These are phyloP conservation scores for Arthrobotrys megalospora DNA, from an alignment of 2,329 filamentous ascomycete genomes.

Conservation along the genomic window DNA sequence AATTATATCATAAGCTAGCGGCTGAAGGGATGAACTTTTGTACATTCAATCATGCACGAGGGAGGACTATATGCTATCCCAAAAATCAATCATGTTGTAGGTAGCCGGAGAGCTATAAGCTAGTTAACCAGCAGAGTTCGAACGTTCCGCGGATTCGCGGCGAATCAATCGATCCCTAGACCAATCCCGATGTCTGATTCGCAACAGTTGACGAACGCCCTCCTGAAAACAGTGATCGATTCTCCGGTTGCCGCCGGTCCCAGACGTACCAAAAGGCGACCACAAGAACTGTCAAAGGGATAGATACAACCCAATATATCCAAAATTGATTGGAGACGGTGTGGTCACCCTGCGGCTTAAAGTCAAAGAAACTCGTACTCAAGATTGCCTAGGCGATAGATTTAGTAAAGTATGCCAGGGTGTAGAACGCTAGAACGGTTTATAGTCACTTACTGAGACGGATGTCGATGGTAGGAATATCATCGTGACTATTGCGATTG, in stretches of 20 bases:
- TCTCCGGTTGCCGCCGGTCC: neutral
- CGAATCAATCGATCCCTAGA: no score
- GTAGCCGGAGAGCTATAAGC: no score
- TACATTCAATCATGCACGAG: no score
- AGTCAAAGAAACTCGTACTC: slow-evolving; percentile 8
- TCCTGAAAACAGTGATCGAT: neutral
- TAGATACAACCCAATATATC: slow-evolving; percentile 3
- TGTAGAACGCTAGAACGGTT: neutral
- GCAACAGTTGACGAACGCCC: neutral
- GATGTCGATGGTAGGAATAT: slow-evolving; percentile 1
- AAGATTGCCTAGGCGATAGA: neutral
- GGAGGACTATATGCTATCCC: no score
- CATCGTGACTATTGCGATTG: slow-evolving; percentile 6
- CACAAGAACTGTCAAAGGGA: neutral
- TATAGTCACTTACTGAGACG: neutral
- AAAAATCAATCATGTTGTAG: no score
- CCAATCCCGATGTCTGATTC: neutral
- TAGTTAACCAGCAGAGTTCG: no score
- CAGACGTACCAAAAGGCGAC: neutral
- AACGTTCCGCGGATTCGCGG: no score
- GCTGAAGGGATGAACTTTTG: no score
- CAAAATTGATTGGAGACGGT: neutral
- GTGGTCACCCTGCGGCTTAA: neutral
- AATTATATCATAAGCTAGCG: no score
- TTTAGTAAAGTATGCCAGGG: neutral